Evolutionary conservation across 2,329 filamentous ascomycete genomes (phyloP).

Genomic region (Sporothrix pallida): DNA sequence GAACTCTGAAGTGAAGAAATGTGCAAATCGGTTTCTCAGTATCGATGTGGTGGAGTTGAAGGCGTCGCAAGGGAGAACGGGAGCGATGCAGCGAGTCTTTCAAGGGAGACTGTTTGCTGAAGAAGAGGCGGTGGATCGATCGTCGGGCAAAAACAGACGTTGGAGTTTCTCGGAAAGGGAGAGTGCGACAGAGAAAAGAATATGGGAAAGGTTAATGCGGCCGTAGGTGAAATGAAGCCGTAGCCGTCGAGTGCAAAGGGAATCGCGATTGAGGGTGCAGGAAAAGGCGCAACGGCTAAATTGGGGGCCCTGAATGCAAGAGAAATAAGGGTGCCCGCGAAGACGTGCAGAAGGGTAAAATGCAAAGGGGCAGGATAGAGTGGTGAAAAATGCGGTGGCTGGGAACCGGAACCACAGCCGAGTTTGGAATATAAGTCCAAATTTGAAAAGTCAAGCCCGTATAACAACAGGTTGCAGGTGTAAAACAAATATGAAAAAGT

Average conservation of each 20-base stretch:
- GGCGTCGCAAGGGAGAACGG: conserved; percentile 25
- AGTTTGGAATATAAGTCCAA: background rate
- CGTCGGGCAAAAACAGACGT: background rate
- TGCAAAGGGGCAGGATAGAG: conserved; percentile 5
- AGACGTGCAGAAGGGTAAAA: conserved; percentile 25
- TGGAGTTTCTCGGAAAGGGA: conserved; percentile 3
- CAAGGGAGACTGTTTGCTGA: conserved; percentile 17
- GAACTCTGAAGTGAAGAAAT: background rate
- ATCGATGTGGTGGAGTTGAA: background rate
- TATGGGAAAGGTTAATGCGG: background rate
- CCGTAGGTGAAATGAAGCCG: conserved; percentile 18
- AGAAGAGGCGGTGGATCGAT: conserved; percentile 21
- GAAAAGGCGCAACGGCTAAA: conserved; percentile 30
- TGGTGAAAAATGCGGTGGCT: conserved; percentile 38
- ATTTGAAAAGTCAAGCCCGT: conserved; percentile 1
- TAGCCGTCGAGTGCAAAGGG: conserved; percentile 7
- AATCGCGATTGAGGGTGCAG: conserved; percentile 5
- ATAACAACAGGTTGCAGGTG: background rate
- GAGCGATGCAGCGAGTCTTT: background rate
- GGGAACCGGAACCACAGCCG: conserved; percentile 28
- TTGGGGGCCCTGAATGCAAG: conserved; percentile 15
- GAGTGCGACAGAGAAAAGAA: background rate
- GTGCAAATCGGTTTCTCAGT: background rate
- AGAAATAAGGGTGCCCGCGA: conserved; percentile 28
- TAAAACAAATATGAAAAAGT: background rate